Base-by-base conservation (phyloP, 176 grass and related monocot genomes). In the Tuctoria greenei region DNA sequence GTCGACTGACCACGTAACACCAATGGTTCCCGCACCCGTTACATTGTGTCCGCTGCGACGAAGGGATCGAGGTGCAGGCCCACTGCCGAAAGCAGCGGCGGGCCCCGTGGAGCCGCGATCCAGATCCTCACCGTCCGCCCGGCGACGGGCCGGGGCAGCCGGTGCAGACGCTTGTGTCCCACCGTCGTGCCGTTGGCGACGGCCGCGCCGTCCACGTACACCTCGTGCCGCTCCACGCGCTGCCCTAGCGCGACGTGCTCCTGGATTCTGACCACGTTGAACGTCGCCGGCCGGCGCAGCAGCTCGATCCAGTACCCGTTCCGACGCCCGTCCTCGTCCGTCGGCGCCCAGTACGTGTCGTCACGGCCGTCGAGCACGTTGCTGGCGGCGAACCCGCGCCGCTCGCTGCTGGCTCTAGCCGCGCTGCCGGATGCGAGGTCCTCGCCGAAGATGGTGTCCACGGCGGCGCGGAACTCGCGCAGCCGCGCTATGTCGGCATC, bases 161-260 rank as follows among this genome's bases (percentile, higher is more conserved):
- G 88, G 88, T 98, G 86, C 83, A 98, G 89, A 82, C 91, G 84
- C 82, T 94, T 98, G 83, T 98, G 72, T 10, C 95, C 95, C 16
- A 98, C 91, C 26, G 91, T 94, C 1, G 91, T 92, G 40, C 88
- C 91, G 67, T 62, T 77, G 5, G 85, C 76, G 52, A 92, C 79
- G 58, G 44, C 7, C 8, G 15, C 73, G 67, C 76, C 76, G 85
- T 98, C 91, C 24, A 88, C 88, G 60, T 40, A 64, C 75, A 98
- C 89, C 36, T 79, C 26, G 69, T 98, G 87, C 74, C 39, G 50
- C 87, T 73, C 76, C 69, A 92, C 86, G 42, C 95, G 82, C 86
- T 98, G 91, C 67, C 95, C 95, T 82, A 90, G 76, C 57, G 83
- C 86, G 25, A 98, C 86, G 49, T 83, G 81, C 74, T 94, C 95